These are phyloP conservation scores for Colletotrichum coccodes DNA, from an alignment of 2,329 filamentous ascomycete genomes.

Conservation along the genomic window DNA sequence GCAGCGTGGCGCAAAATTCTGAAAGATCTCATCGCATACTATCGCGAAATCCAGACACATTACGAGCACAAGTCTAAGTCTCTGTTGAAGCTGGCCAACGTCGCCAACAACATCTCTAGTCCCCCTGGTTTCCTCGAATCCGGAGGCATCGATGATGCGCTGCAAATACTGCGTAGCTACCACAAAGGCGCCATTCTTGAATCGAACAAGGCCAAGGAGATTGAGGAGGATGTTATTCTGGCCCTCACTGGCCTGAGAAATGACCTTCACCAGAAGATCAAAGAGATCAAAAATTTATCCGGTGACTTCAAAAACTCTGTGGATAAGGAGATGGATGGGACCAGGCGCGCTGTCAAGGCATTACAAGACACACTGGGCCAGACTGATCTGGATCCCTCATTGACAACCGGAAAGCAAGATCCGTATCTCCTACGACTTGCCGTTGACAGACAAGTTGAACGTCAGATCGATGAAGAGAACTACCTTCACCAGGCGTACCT, in stretches of 20 bases:
- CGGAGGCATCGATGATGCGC: slow-evolving; percentile 88
- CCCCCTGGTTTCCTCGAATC: slow-evolving; percentile 81
- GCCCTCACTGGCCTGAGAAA: slow-evolving; percentile 86
- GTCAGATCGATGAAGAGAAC: slow-evolving; percentile 95
- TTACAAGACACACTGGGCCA: slow-evolving; percentile 86
- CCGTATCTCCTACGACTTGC: slow-evolving; percentile 87
- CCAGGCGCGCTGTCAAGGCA: slow-evolving; percentile 79
- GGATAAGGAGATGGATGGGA: slow-evolving; percentile 91
- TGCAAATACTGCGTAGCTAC: slow-evolving; percentile 82
- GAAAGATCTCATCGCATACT: slow-evolving; percentile 94
- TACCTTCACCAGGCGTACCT: slow-evolving; percentile 95
- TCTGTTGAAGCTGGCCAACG: slow-evolving; percentile 82
- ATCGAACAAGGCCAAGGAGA: slow-evolving; percentile 87
- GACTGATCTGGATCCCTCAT: slow-evolving; percentile 79
- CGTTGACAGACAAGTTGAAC: slow-evolving; percentile 91
- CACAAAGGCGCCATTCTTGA: slow-evolving; percentile 84
- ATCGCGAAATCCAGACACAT: slow-evolving; percentile 88
- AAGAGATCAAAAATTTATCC: slow-evolving; percentile 94
- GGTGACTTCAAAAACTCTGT: slow-evolving; percentile 98
- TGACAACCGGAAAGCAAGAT: slow-evolving; percentile 86
- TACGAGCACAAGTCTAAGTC: slow-evolving; percentile 89
- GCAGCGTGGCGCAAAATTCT: slow-evolving; percentile 93
- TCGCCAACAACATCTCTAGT: slow-evolving; percentile 81
- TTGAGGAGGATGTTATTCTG: slow-evolving; percentile 90
- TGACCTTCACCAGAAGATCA: slow-evolving; percentile 95